A percentile compares a stretch with the other conserved stretches of the same genome.
phyloP scores from a whole-genome alignment of 495 filamentous ascomycete genomes.

The Penicillium antarcticum region DNA sequence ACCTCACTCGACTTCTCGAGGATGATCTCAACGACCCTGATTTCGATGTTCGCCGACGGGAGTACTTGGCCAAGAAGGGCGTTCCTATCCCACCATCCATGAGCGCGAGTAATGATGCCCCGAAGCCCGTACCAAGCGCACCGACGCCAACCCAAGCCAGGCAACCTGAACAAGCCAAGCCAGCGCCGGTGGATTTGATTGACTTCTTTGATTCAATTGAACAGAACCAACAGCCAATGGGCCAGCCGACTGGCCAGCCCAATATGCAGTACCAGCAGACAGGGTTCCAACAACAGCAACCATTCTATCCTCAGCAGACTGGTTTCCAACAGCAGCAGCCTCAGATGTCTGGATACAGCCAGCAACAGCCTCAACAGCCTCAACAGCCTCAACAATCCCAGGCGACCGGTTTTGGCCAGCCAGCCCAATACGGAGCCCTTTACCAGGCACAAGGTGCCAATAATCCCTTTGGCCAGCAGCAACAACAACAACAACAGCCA shows the following conservation, averaged over 20 bases:
- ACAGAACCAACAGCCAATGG: conserved; percentile 75
- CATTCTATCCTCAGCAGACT: conserved; percentile 32
- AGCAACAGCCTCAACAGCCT: conserved; percentile 27
- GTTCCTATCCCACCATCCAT: conserved; percentile 31
- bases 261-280: conserved; percentile 46
- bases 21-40: conserved; percentile 95
- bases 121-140: conserved; percentile 17
- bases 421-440: conserved; percentile 33
- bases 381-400: conserved; percentile 27
- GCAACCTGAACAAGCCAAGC: conserved; percentile 35
- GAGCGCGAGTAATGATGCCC: conserved; percentile 29
- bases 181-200: conserved; percentile 79
- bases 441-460: conserved; percentile 44
- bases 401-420: conserved; percentile 15
- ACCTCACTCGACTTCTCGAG: conserved; percentile 81
- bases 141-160: conserved; percentile 13
- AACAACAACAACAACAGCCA: conserved; percentile 6
- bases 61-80: conserved; percentile 83
- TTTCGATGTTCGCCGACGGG: conserved; percentile 89
- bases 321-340: conserved; percentile 39
- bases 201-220: conserved; percentile 99
- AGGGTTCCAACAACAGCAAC: conserved; percentile 47
- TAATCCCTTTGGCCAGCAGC: conserved; percentile 54
- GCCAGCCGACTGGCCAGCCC: conserved; percentile 18
- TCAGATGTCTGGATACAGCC: conserved; percentile 25